Evolutionary conservation across 164 flowering plant genomes (phyloP).

Genomic region (Nymphaea thermarum): DNA sequence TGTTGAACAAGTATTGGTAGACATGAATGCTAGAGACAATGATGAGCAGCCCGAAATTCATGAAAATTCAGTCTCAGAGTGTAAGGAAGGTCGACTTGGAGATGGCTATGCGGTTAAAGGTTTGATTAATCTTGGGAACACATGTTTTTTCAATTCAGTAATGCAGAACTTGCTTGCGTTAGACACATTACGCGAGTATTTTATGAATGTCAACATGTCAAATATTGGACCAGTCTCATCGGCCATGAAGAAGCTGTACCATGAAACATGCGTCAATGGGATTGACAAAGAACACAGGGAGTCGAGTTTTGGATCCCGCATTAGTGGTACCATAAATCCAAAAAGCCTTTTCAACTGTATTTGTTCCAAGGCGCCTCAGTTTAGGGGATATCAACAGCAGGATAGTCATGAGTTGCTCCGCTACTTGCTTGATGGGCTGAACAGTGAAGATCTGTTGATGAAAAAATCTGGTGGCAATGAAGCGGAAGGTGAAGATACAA

Average conservation of each 20-base stretch:
- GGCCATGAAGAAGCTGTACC: conserved; percentile 63
- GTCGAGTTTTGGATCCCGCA: conserved; percentile 19
- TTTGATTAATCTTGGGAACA: conserved; percentile 73
- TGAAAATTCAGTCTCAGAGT: conserved; percentile 12
- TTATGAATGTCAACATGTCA: conserved; percentile 30
- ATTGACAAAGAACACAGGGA: conserved; percentile 8
- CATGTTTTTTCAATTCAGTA: conserved; percentile 88
- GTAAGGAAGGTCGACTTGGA: conserved; percentile 1
- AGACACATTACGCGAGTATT: conserved; percentile 39
- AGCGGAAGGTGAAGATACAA: conserved; percentile 12
- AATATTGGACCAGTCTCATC: conserved; percentile 43
- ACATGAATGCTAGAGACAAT: conserved; percentile 30
- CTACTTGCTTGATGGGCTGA: conserved; percentile 72
- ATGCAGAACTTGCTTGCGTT: conserved; percentile 80
- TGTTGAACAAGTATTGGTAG: conserved; percentile 53
- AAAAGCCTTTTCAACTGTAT: conserved; percentile 59
- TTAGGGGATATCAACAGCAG: conserved; percentile 85
- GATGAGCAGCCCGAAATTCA: conserved; percentile 15
- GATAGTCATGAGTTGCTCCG: conserved; percentile 96
- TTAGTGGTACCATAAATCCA: conserved; percentile 32
- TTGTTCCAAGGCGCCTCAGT: conserved; percentile 82
- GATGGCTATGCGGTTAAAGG: conserved; percentile 50
- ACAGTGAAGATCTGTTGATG: conserved; percentile 42
- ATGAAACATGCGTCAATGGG: conserved; percentile 36
- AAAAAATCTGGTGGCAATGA: conserved; percentile 24